Evolutionary conservation across 352 stramenopile genomes (phyloP).

Genomic region (Blastocystis sp.): DNA sequence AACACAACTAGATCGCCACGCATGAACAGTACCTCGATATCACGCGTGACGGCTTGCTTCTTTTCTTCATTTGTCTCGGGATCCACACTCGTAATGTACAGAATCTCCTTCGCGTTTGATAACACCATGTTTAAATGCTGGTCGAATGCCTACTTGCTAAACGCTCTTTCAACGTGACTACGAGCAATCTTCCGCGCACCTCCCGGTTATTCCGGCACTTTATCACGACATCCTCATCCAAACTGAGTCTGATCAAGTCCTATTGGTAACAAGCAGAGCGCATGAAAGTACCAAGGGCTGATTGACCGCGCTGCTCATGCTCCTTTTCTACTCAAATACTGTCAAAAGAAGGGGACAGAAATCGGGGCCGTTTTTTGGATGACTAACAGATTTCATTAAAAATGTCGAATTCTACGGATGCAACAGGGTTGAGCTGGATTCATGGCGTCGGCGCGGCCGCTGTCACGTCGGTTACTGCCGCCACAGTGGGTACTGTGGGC

Average conservation of each 20-base stretch:
- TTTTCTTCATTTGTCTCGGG: constrained; percentile 34
- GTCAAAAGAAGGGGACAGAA: too few relatives aligned
- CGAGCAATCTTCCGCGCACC: constrained; percentile 46
- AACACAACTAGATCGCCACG: constrained; percentile 4
- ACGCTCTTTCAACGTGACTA: background rate
- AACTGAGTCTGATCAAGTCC: constrained; percentile 55
- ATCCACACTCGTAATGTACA: background rate
- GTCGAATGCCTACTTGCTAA: constrained; percentile 40
- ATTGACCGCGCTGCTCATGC: background rate
- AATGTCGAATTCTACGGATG: too few relatives aligned
- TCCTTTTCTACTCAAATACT: background rate
- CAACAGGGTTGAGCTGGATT: background rate
- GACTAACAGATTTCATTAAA: too few relatives aligned
- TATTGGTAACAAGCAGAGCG: background rate
- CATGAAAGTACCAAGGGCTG: background rate
- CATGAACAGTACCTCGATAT: constrained; percentile 25
- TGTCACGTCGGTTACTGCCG: background rate
- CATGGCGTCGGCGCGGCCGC: background rate
- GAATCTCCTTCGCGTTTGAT: constrained; percentile 56
- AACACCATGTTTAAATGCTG: constrained; percentile 65
- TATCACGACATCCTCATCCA: constrained; percentile 57
- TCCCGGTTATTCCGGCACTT: constrained; percentile 51
- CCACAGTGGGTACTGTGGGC: background rate
- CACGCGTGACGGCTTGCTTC: background rate
- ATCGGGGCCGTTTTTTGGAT: too few relatives aligned